Evolutionary conservation across 139 green algal species (phyloP).

Genomic region (Micromonas commoda): DNA sequence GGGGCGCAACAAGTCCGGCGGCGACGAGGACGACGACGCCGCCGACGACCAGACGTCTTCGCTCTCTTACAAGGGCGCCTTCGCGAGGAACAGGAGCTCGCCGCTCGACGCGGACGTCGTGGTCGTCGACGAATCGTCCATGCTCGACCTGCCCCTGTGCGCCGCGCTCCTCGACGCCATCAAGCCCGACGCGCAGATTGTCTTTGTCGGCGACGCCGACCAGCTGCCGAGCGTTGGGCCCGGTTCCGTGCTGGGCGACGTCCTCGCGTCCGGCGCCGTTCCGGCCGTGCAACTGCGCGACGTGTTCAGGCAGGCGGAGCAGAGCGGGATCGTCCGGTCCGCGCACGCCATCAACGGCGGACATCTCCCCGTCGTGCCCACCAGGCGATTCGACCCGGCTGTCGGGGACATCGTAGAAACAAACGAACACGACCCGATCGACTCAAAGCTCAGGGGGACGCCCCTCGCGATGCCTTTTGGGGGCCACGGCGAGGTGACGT

Average conservation of each 20-base stretch:
- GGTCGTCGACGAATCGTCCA: slow-evolving; percentile 73
- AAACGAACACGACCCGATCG: background rate
- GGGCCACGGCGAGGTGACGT: too few species aligned
- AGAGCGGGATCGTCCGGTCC: slow-evolving; percentile 55
- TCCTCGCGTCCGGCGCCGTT: slow-evolving; percentile 7
- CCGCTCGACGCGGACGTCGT: slow-evolving; percentile 46
- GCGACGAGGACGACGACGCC: slow-evolving; percentile 11
- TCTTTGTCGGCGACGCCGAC: slow-evolving; percentile 79
- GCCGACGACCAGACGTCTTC: background rate
- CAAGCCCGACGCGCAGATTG: slow-evolving; percentile 43
- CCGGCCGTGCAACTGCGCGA: slow-evolving; percentile 51
- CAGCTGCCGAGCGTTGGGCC: slow-evolving; percentile 75
- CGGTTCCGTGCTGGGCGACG: slow-evolving; percentile 44
- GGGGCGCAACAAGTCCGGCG: background rate
- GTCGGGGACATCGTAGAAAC: background rate
- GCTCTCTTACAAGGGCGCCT: slow-evolving; percentile 11
- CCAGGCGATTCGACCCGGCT: background rate
- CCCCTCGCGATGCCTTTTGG: background rate
- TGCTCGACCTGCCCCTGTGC: slow-evolving; percentile 68
- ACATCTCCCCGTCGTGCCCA: slow-evolving; percentile 23
- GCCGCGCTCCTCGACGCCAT: slow-evolving; percentile 59
- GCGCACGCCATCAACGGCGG: slow-evolving; percentile 62
- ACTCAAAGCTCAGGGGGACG: background rate
- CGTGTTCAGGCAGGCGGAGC: slow-evolving; percentile 61
- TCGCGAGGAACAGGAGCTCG: slow-evolving; percentile 14